phyloP scores from a whole-genome alignment of 2,329 filamentous ascomycete genomes.

The Fusarium dlaminii region DNA sequence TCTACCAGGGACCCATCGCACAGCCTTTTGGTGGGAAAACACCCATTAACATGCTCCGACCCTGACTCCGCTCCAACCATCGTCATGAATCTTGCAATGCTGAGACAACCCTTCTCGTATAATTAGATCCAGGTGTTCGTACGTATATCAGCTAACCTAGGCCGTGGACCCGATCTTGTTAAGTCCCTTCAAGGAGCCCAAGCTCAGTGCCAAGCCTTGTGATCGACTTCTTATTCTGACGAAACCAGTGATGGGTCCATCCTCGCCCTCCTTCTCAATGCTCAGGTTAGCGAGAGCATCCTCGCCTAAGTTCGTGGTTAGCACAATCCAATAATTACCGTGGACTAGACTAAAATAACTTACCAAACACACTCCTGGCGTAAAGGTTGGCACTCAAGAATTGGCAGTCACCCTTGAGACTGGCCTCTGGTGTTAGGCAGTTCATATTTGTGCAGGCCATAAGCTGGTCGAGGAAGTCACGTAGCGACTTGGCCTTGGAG shows the following conservation, averaged over 20 bases:
- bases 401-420: conserved; percentile 95
- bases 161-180: conserved; percentile 74
- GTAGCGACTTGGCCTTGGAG: conserved; percentile 90
- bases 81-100: conserved; percentile 43
- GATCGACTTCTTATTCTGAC: conserved; percentile 97
- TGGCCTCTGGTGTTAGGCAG: conserved; percentile 95
- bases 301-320: conserved; percentile 74
- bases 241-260: conserved; percentile 95
- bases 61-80: conserved; percentile 44
- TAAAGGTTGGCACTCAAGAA: conserved; percentile 98
- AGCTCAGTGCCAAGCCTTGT: conserved; percentile 90
- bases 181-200: conserved; percentile 93
- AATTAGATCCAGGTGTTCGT: conserved; percentile 21
- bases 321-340: neutral
- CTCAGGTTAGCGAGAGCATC: conserved; percentile 97
- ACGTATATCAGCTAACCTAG: conserved; percentile 28
- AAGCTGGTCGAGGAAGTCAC: conserved; percentile 90
- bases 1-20: conserved; percentile 44
- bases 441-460: conserved; percentile 99
- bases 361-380: conserved; percentile 97
- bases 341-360: conserved; percentile 52
- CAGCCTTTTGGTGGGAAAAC: conserved; percentile 46
- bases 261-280: conserved; percentile 96
- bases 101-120: conserved; percentile 28
- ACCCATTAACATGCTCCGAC: conserved; percentile 47